A percentile compares a stretch with the other conserved stretches of the same genome.
Conservation (phyloP, 805 yeast genomes). For the Candida parachauliodes region DNA sequence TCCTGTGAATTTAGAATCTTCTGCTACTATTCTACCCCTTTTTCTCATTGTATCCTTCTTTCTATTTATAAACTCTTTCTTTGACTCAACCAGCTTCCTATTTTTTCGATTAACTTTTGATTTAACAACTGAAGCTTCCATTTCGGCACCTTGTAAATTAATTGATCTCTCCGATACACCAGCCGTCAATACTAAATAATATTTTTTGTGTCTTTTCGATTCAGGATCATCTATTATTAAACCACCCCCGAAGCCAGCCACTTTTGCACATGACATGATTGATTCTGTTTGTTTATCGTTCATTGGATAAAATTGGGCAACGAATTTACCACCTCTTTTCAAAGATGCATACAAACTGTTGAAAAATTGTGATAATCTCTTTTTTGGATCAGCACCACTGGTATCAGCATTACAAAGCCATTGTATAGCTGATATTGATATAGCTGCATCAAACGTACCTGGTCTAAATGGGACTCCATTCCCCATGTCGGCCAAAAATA, state of each 20-base stretch:
- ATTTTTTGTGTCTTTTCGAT: conserved; percentile 84
- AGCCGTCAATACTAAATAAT: conserved; percentile 84
- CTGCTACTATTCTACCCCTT: conserved; percentile 86
- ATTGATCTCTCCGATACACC: conserved; percentile 73
- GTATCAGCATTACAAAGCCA: conserved; percentile 98
- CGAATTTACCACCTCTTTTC: conserved; percentile 94
- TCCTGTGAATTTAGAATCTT: conserved; percentile 88
- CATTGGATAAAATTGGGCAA: conserved; percentile 93
- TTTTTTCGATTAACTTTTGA: conserved; percentile 35
- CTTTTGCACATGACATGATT: conserved; percentile 80
- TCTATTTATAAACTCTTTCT: conserved; percentile 77
- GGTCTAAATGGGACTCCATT: conserved; percentile 92
- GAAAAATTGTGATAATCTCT: conserved; percentile 77
- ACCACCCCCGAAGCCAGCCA: conserved; percentile 96
- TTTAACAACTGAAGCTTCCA: conserved; percentile 60
- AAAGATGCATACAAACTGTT: conserved; percentile 82
- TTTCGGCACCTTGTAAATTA: conserved; percentile 74
- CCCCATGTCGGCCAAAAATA: conserved; percentile 90
- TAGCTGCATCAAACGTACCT: conserved; percentile 95
- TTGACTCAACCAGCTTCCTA: conserved; percentile 58
- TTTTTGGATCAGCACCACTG: conserved; percentile 74
- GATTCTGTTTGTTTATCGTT: conserved; percentile 80
- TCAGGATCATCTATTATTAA: conserved; percentile 92
- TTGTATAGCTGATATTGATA: conserved; percentile 91
- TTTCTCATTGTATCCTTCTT: conserved; percentile 92